Evolutionary conservation across 305 asterid species (phyloP).

Genomic region (Euphrasia arctica): DNA sequence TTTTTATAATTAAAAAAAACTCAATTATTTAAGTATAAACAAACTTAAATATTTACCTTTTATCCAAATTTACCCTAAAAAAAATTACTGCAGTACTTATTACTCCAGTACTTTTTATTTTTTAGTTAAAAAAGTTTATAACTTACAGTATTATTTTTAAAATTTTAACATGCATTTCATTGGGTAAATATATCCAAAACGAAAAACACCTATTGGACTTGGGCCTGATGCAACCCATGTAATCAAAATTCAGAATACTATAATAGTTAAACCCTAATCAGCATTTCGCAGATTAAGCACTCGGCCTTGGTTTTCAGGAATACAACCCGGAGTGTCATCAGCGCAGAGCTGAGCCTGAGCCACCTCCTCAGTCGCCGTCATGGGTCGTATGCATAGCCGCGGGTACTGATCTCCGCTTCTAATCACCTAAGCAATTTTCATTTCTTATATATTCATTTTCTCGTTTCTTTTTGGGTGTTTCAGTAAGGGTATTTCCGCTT

Average conservation of each 20-base stretch:
- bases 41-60: too few species aligned
- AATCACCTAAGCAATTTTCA: background rate
- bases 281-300: conserved; percentile 1
- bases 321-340: conserved; percentile 1
- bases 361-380: conserved; percentile 38
- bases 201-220: too few species aligned
- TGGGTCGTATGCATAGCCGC: conserved; percentile 95
- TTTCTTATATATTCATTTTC: too few species aligned
- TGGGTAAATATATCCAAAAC: too few species aligned
- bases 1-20: too few species aligned
- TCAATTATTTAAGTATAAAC: too few species aligned
- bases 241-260: background rate
- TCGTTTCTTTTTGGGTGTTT: background rate
- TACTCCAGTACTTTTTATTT: too few species aligned
- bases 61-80: too few species aligned
- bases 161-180: too few species aligned
- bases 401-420: conserved; percentile 35
- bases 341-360: conserved; percentile 22
- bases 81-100: too few species aligned
- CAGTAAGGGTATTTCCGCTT: conserved; percentile 86
- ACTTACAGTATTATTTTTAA: too few species aligned
- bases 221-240: conserved; percentile 6
- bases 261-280: conserved; percentile 30
- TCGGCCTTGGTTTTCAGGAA: background rate
- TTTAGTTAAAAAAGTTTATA: too few species aligned